These are phyloP conservation scores for Dothistroma pini DNA, from an alignment of 2,329 filamentous ascomycete genomes.

Conservation along the genomic window DNA sequence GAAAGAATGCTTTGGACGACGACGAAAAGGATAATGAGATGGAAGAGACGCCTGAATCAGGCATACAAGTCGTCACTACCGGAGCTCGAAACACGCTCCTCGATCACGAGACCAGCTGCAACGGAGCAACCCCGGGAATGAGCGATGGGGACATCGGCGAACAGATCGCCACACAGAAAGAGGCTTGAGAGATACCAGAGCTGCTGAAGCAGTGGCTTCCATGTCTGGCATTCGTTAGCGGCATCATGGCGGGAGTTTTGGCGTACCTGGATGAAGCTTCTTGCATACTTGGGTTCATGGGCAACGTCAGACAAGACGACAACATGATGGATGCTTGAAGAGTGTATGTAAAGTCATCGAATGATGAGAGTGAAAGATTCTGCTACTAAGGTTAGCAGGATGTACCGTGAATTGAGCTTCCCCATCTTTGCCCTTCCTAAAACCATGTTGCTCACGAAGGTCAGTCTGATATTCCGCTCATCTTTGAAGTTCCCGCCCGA, in stretches of 20 bases:
- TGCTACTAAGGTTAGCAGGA: not conserved
- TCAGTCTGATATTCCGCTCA: too few relatives aligned
- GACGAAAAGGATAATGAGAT: not conserved
- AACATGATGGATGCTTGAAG: not conserved
- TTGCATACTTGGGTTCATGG: not conserved
- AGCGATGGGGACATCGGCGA: not conserved
- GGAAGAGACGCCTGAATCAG: not conserved
- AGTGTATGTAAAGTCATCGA: not conserved
- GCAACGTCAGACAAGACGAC: not conserved
- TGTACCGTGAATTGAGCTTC: not conserved
- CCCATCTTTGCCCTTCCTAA: too few relatives aligned
- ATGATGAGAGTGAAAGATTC: not conserved
- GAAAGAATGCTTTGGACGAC: not conserved
- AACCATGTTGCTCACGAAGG: not conserved
- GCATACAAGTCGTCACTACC: not conserved
- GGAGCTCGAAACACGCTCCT: not conserved
- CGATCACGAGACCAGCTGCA: not conserved
- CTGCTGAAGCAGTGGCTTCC: slow-evolving; percentile 2
- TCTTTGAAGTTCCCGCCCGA: too few relatives aligned
- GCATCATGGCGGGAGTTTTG: slow-evolving; percentile 3
- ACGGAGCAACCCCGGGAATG: not conserved
- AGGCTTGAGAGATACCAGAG: slow-evolving; percentile 4
- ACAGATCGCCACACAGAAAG: not conserved
- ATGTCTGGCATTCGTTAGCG: slow-evolving; percentile 1
- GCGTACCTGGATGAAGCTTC: not conserved